Evolutionary conservation across 2,329 filamentous ascomycete genomes (phyloP).

Genomic region (Domatiomyces globalis): DNA sequence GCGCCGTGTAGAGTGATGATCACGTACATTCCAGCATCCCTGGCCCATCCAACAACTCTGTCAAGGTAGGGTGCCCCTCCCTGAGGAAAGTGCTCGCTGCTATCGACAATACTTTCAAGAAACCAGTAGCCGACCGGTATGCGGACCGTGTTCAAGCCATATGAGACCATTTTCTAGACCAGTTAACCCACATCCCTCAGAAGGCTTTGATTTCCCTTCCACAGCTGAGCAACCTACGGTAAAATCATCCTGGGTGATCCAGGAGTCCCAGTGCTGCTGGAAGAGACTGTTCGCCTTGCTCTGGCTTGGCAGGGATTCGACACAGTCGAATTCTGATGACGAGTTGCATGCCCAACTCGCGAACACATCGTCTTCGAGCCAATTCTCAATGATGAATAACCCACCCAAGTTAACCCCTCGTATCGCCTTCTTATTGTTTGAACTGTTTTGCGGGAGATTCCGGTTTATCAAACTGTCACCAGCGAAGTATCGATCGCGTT

Average conservation of each 20-base stretch:
- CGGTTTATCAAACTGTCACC: not conserved
- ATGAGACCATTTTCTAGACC: constrained; percentile 31
- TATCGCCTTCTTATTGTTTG: constrained; percentile 16
- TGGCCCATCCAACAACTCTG: constrained; percentile 35
- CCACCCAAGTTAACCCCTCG: constrained; percentile 43
- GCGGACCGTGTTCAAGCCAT: constrained; percentile 40
- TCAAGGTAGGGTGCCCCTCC: constrained; percentile 36
- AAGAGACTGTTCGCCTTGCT: constrained; percentile 34
- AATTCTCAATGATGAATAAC: constrained; percentile 41
- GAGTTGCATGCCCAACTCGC: constrained; percentile 33
- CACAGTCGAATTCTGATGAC: constrained; percentile 37
- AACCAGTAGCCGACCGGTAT: constrained; percentile 45
- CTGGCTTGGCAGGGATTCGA: constrained; percentile 33
- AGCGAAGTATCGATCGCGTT: not conserved
- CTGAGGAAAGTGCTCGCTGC: constrained; percentile 38
- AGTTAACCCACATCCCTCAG: not conserved
- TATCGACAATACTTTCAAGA: constrained; percentile 34
- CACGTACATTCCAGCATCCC: constrained; percentile 37
- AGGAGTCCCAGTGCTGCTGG: constrained; percentile 37
- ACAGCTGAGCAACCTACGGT: constrained; percentile 9
- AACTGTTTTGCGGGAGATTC: not conserved
- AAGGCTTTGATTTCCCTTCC: not conserved
- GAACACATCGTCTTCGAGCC: constrained; percentile 38
- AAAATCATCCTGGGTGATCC: constrained; percentile 37
- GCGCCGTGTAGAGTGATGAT: constrained; percentile 41